Percentiles rank a stretch among this genome's conserved stretches.
Conservation (phyloP, 257 asterid species). For the Coffea canephora region DNA sequence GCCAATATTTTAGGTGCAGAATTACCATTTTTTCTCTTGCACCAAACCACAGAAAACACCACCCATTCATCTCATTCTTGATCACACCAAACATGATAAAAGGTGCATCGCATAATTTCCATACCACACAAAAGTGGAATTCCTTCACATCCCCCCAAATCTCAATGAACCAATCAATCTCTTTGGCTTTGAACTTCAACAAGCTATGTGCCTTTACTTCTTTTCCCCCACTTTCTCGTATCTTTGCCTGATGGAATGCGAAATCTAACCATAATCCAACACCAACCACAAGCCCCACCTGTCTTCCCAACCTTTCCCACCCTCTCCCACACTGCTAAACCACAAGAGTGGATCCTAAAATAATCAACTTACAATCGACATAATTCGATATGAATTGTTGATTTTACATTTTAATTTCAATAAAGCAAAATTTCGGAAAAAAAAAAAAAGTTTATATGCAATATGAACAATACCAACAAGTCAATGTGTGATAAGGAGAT, state of each 20-base stretch:
- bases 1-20: not conserved
- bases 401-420: too few species aligned
- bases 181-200: not conserved
- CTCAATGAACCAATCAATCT: not conserved
- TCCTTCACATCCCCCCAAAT: not conserved
- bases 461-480: too few species aligned
- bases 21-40: not conserved
- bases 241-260: not conserved
- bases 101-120: not conserved
- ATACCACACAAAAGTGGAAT: too few species aligned
- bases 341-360: too few species aligned
- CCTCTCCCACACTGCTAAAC: not conserved
- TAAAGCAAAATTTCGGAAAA: too few species aligned
- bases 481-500: too few species aligned
- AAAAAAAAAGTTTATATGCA: too few species aligned
- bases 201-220: too few species aligned
- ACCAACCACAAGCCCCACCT: conserved; percentile 4
- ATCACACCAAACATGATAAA: not conserved
- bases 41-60: not conserved
- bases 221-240: not conserved
- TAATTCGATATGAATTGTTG: too few species aligned
- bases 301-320: not conserved
- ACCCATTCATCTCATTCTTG: not conserved
- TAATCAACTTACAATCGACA: too few species aligned
- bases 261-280: not conserved